phyloP scores from a whole-genome alignment of 345 rosid genomes.

The Eucalyptus cloeziana region DNA sequence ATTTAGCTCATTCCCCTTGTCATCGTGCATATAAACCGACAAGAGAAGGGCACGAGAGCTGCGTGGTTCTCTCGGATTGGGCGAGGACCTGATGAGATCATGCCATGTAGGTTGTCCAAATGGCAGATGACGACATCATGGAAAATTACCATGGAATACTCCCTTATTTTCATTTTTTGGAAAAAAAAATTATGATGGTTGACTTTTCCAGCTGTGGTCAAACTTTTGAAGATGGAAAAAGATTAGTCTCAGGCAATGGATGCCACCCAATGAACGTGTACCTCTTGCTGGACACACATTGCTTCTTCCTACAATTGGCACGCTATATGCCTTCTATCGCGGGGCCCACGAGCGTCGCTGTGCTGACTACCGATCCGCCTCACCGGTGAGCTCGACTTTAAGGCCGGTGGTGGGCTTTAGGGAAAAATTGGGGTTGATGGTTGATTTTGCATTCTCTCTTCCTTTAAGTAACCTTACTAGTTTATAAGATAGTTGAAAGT shows the following conservation, averaged over 20 bases:
- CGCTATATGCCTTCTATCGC: background rate
- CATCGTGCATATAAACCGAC: background rate
- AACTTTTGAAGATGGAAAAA: background rate
- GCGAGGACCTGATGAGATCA: background rate
- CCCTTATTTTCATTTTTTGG: background rate
- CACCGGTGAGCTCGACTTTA: rapidly evolving
- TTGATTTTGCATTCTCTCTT: background rate
- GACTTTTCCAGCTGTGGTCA: background rate
- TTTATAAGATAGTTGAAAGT: background rate
- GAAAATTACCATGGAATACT: background rate
- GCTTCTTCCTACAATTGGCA: background rate
- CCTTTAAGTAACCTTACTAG: background rate
- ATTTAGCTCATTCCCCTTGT: background rate
- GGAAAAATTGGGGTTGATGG: background rate
- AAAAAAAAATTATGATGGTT: background rate
- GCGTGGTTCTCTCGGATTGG: background rate
- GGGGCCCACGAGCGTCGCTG: background rate
- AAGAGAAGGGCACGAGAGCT: background rate
- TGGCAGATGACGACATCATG: background rate
- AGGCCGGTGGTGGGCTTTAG: background rate
- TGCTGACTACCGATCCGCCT: background rate
- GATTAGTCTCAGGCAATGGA: background rate
- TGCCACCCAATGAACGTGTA: background rate
- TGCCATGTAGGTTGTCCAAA: background rate
- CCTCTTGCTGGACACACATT: background rate